Evolutionary conservation across 352 stramenopile genomes (phyloP).

Genomic region (Phytophthora megakarya): DNA sequence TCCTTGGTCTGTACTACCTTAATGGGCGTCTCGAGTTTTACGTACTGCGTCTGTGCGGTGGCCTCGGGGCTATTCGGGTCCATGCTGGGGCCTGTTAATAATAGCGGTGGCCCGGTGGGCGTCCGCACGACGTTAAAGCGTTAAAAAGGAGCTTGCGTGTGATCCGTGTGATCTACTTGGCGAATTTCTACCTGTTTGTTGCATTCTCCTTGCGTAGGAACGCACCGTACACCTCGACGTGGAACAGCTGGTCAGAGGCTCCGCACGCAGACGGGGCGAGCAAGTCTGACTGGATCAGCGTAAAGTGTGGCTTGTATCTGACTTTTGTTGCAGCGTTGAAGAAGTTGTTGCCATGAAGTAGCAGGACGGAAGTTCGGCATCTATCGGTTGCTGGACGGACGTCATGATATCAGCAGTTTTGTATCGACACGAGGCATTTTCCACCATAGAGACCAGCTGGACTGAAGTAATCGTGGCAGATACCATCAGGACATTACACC

Average conservation of each 20-base stretch:
- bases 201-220: not conserved
- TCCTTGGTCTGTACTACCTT: constrained; percentile 32
- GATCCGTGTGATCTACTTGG: constrained; percentile 3
- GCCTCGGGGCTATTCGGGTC: constrained; percentile 7
- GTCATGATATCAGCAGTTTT: no score
- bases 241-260: constrained; percentile 13
- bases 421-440: no score
- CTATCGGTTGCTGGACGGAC: not conserved
- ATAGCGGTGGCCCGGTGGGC: not conserved
- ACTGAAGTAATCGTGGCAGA: not conserved
- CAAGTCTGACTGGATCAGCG: constrained; percentile 8
- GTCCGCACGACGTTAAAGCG: no score
- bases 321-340: no score
- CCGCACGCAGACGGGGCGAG: constrained; percentile 10
- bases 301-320: not conserved
- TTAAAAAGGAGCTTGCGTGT: not conserved
- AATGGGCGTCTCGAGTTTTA: constrained; percentile 45
- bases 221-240: constrained; percentile 5
- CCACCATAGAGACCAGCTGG: not conserved
- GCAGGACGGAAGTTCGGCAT: no score
- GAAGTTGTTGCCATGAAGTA: no score
- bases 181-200: constrained; percentile 4
- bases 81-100: constrained; percentile 5
- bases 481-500: not conserved
- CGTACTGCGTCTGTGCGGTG: constrained; percentile 32